Evolutionary conservation across 805 yeast species (phyloP), one percentile per base, ranked within the genome.

Genomic region (Ogataea glucozyma): DNA sequence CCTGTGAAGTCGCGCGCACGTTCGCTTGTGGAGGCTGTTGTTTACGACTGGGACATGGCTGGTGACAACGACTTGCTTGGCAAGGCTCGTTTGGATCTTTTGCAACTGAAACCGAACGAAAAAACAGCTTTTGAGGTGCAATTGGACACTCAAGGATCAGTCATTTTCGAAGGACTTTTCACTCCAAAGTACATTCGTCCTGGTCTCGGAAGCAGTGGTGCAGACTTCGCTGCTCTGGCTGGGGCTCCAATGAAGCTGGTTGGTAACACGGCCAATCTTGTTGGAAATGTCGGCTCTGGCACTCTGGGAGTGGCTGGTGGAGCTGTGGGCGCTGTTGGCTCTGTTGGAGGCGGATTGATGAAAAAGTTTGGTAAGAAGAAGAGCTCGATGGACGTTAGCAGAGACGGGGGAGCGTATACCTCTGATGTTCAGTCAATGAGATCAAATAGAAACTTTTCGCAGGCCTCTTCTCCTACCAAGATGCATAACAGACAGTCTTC

Each of bases 11-110:
- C 93, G 0, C 77, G 88, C 61, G 66, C 80, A 2, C 74, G 85
- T 57, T 67, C 76, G 19, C 54, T 66, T 13, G 59, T 84, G 21
- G 48, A 62, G 24, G 52, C 82, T 18, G 74, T 73, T 33, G 78
- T 82, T 13, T 76, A 66, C 55, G 93, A 86, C 62, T 86, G 91
- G 91, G 93, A 86, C 64, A 72, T 83, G 58, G 76, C 89, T 18
- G 90, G 87, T 49, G 76, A 73, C 39, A 79, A 82, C 62, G 85
- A 79, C 49, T 58, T 72, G 18, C 61, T 86, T 38, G 90, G 90
- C 31, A 53, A 63, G 24, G 75, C 73, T 6, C 50, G 48, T 1
- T 48, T 85, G 26, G 83, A 83, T 51, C 60, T 82, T 13, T 62
- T 76, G 1, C 47, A 69, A 2, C 52, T 85, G 30, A 68, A 67